Percentiles rank a stretch among this genome's conserved stretches.
phyloP scores from a whole-genome alignment of 2,329 filamentous ascomycete genomes.

The Tolypocladium amazonense region DNA sequence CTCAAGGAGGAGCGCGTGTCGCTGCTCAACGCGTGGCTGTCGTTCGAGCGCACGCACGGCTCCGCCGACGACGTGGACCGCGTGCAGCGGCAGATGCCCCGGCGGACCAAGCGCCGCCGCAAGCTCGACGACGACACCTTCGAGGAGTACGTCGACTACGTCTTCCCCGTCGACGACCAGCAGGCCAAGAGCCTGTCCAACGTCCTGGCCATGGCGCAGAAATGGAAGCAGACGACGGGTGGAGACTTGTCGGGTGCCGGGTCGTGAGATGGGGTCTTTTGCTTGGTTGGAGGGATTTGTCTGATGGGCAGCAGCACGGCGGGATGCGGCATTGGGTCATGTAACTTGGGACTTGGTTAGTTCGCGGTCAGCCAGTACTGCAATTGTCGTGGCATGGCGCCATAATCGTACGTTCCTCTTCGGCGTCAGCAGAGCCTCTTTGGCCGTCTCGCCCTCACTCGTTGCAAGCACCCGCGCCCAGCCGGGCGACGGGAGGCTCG shows the following conservation, averaged over 20 bases:
- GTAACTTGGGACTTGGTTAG: background rate
- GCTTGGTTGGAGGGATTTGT: background rate
- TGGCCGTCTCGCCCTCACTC: no score
- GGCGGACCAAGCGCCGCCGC: constrained; percentile 83
- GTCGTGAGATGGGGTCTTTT: background rate
- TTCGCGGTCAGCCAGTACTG: background rate
- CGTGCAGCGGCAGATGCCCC: constrained; percentile 88
- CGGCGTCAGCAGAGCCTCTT: no score
- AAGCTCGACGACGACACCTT: constrained; percentile 86
- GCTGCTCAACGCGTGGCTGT: constrained; percentile 82
- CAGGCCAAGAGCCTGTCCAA: constrained; percentile 74
- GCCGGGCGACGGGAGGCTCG: background rate
- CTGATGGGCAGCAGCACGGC: background rate
- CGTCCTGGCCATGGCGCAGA: constrained; percentile 73
- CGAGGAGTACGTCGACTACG: constrained; percentile 91
- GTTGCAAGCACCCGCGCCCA: no score
- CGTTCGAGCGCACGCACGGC: constrained; percentile 84
- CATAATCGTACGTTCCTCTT: no score
- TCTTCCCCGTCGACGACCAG: constrained; percentile 93
- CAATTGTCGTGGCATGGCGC: no score
- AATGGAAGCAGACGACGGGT: constrained; percentile 62
- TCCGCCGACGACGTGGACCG: constrained; percentile 62
- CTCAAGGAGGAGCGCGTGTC: constrained; percentile 91
- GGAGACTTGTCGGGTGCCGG: constrained; percentile 16
- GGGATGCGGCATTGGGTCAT: background rate